Evolutionary conservation across 352 stramenopile genomes (phyloP).

Genomic region (Lagenidium sp.): DNA sequence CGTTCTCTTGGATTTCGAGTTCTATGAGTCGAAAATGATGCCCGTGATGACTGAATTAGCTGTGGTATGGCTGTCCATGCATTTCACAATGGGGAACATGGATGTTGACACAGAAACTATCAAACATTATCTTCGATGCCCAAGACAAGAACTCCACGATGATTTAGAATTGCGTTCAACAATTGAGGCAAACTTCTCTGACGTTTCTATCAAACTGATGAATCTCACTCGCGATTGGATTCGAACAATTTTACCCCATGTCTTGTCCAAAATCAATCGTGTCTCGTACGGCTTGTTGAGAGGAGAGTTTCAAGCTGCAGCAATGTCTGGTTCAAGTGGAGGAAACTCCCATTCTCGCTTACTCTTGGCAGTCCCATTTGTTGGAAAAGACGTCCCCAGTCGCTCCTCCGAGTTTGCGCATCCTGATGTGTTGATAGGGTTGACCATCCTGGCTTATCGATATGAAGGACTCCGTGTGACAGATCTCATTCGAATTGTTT

Average conservation of each 20-base stretch:
- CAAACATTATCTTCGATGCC: conserved; percentile 59
- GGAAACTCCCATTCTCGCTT: conserved; percentile 94
- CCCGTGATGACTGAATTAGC: conserved; percentile 88
- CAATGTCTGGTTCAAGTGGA: conserved; percentile 39
- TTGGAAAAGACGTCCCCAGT: conserved; percentile 99
- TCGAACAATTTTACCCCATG: conserved; percentile 96
- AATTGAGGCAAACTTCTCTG: conserved; percentile 61
- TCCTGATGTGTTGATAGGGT: conserved; percentile 93
- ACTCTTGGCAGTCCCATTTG: conserved; percentile 97
- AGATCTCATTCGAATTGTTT: conserved; percentile 82
- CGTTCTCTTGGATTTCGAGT: conserved; percentile 94
- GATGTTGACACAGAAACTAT: conserved; percentile 74
- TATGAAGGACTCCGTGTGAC: conserved; percentile 85
- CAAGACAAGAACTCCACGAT: conserved; percentile 47
- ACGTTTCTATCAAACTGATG: conserved; percentile 95
- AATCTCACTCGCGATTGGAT: conserved; percentile 98
- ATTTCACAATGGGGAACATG: conserved; percentile 92
- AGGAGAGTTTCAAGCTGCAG: conserved; percentile 43
- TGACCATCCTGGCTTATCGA: conserved; percentile 88
- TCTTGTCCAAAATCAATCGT: conserved; percentile 98
- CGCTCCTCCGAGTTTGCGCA: conserved; percentile 99
- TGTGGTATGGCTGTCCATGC: conserved; percentile 74
- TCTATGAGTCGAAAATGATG: conserved; percentile 93
- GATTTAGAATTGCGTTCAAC: conserved; percentile 70
- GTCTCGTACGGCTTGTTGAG: conserved; percentile 97